phyloP scores from a whole-genome alignment of 2,329 filamentous ascomycete genomes.

The Stagonosporopsis rhizophila region DNA sequence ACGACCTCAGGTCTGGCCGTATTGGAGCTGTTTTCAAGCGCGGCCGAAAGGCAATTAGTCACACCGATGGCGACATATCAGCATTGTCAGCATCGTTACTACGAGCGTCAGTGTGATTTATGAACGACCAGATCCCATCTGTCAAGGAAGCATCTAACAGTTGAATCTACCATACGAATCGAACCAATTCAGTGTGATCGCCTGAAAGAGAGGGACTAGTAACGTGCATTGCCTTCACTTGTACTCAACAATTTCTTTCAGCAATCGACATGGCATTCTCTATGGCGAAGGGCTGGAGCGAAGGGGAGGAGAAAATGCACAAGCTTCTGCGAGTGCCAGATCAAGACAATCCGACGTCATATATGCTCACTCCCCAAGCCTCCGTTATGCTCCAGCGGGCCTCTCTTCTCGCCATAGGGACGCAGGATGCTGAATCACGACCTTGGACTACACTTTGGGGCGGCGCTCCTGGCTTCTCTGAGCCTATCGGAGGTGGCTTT shows the following conservation, averaged over 20 bases:
- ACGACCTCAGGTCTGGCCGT: background rate
- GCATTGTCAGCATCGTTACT: conserved; percentile 5
- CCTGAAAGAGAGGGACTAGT: background rate
- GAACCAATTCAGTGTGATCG: background rate
- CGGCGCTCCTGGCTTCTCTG: conserved; percentile 73
- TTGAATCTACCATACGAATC: background rate
- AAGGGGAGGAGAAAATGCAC: conserved; percentile 72
- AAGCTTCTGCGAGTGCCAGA: conserved; percentile 65
- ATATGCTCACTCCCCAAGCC: conserved; percentile 68
- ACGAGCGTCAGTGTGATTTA: background rate
- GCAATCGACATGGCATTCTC: conserved; percentile 51
- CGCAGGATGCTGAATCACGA: conserved; percentile 68
- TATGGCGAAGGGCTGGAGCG: conserved; percentile 63
- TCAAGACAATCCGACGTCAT: conserved; percentile 70
- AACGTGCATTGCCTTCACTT: too few species aligned
- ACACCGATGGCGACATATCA: conserved; percentile 18
- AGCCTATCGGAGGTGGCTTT: conserved; percentile 66
- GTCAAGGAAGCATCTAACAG: background rate
- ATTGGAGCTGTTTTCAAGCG: background rate
- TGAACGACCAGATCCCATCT: background rate
- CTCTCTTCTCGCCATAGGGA: conserved; percentile 75
- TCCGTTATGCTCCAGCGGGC: conserved; percentile 66
- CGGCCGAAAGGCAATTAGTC: conserved; percentile 13
- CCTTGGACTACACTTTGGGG: conserved; percentile 84
- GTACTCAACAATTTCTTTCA: background rate